A percentile compares a stretch with the other conserved stretches of the same genome.
phyloP scores from a whole-genome alignment of 1,139 yeast genomes.

The Geotrichum aggregatum region DNA sequence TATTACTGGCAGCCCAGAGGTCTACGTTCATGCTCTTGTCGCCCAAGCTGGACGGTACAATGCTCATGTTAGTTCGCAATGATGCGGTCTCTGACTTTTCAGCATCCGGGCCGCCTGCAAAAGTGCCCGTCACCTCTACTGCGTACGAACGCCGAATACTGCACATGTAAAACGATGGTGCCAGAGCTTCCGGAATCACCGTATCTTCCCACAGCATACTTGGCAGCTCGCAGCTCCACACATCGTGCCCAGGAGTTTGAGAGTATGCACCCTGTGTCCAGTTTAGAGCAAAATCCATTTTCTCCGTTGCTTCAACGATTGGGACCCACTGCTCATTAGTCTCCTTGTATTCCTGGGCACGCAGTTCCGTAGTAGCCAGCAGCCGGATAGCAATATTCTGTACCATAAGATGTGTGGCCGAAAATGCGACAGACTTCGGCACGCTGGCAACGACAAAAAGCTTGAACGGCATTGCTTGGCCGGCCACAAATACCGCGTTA shows the following conservation, averaged over 20 bases:
- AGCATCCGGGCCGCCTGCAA: constrained; percentile 36
- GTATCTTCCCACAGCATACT: constrained; percentile 35
- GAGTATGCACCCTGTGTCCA: constrained; percentile 18
- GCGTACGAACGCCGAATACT: constrained; percentile 50
- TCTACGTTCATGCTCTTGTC: no score
- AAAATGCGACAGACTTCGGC: constrained; percentile 22
- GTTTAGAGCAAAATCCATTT: constrained; percentile 1
- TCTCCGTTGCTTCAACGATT: neutral
- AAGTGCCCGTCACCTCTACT: constrained; percentile 46
- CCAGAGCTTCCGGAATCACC: constrained; percentile 47
- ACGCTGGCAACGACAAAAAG: constrained; percentile 26
- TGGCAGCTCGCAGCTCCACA: constrained; percentile 27
- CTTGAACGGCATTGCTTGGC: constrained; percentile 27
- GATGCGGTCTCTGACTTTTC: constrained; percentile 15
- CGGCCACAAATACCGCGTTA: constrained; percentile 28
- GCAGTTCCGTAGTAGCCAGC: constrained; percentile 29
- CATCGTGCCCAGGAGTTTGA: neutral
- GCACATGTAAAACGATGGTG: constrained; percentile 57
- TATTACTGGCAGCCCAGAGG: no score
- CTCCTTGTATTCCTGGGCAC: constrained; percentile 30
- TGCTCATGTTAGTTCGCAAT: neutral
- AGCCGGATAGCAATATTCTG: constrained; percentile 27
- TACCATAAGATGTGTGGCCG: constrained; percentile 22
- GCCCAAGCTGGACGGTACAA: neutral
- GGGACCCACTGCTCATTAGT: constrained; percentile 12